These are phyloP conservation scores for Malania oleifera DNA, from an alignment of 164 flowering plant genomes.

Conservation along the genomic window DNA sequence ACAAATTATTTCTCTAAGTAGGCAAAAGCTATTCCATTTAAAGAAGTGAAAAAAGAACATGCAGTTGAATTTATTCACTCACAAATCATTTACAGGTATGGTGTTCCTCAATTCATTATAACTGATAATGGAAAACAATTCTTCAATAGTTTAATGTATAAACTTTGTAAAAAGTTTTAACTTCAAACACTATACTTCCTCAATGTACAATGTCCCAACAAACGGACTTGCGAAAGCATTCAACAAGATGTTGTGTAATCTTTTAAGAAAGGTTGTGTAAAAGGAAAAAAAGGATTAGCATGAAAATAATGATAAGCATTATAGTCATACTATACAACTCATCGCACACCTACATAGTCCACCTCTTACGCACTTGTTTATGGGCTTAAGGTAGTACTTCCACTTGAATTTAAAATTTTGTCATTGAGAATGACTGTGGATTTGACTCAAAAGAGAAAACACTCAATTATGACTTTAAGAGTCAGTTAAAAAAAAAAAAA, in stretches of 20 bases:
- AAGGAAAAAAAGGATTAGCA: conserved; percentile 11
- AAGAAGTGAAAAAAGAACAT: conserved; percentile 6
- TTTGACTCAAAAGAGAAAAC: not conserved
- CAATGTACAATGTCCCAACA: conserved; percentile 14
- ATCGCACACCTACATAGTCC: conserved; percentile 9
- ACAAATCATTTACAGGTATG: conserved; percentile 6
- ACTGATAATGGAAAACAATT: too few species aligned
- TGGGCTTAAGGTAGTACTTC: conserved; percentile 1
- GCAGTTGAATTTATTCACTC: not conserved
- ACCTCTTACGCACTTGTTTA: conserved; percentile 12
- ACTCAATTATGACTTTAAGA: not conserved
- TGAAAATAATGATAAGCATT: conserved; percentile 10
- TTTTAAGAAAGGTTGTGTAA: conserved; percentile 4
- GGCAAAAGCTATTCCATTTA: conserved; percentile 9
- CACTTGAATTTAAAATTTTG: conserved; percentile 3
- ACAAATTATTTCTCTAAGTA: conserved; percentile 16
- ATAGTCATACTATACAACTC: conserved; percentile 9
- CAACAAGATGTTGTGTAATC: conserved; percentile 11
- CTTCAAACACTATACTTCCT: conserved; percentile 9
- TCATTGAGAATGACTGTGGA: conserved; percentile 6
- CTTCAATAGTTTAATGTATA: not conserved
- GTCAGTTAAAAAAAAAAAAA: conserved; percentile 10
- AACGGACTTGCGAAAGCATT: conserved; percentile 13
- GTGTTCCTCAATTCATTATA: not conserved
- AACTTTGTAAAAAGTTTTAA: conserved; percentile 7